A percentile compares a stretch with the other conserved stretches of the same genome.
These are phyloP conservation scores for Sugiyamaella xylanicola DNA, from an alignment of 1,139 yeast species.

Conservation along the genomic window DNA sequence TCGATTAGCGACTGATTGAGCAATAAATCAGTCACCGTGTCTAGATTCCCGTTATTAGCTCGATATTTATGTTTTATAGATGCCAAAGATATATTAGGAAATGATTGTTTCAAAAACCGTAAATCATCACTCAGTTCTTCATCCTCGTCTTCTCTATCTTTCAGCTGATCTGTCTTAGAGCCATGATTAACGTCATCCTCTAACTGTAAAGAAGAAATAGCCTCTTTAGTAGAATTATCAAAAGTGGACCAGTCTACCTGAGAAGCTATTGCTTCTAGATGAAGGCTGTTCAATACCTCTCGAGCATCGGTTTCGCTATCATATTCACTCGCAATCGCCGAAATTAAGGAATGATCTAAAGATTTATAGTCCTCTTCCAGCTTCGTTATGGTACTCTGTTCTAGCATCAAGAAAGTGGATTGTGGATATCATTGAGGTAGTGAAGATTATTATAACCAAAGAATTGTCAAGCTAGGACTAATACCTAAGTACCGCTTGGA, in stretches of 20 bases:
- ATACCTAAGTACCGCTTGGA: neutral
- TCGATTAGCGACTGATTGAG: constrained; percentile 31
- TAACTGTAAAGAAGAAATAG: neutral
- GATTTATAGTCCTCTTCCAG: constrained; percentile 17
- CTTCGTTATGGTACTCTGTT: constrained; percentile 2
- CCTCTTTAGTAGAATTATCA: constrained; percentile 6
- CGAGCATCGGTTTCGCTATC: constrained; percentile 13
- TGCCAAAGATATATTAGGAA: constrained; percentile 31
- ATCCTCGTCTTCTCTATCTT: constrained; percentile 6
- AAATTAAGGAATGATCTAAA: constrained; percentile 15
- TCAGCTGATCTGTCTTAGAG: neutral
- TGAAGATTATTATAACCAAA: neutral
- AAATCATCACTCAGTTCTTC: constrained; percentile 19
- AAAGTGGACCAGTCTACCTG: constrained; percentile 20
- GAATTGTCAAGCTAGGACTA: neutral
- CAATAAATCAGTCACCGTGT: constrained; percentile 32
- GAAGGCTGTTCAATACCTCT: constrained; percentile 10
- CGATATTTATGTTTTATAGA: constrained; percentile 26
- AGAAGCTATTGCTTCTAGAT: constrained; percentile 16
- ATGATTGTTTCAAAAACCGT: constrained; percentile 29
- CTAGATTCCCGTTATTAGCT: constrained; percentile 29
- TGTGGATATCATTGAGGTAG: neutral
- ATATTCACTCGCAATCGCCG: constrained; percentile 15
- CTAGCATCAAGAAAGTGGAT: constrained; percentile 8
- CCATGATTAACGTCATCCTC: too few species aligned